Evolutionary conservation across 306 rosid genomes (phyloP).

Genomic region (Luffa acutangula): DNA sequence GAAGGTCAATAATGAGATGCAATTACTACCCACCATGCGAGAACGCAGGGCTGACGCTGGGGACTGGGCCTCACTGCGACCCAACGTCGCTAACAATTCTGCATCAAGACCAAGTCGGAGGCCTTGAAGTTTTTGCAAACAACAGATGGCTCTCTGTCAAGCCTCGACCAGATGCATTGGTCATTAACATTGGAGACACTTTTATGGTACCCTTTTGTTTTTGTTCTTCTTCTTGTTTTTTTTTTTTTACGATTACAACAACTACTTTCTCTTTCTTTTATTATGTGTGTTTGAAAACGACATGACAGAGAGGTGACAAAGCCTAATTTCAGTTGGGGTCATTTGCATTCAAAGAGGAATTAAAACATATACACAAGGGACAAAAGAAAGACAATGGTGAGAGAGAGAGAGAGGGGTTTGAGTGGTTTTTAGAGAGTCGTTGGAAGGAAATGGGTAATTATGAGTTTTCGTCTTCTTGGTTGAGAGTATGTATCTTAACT

Average conservation of each 20-base stretch:
- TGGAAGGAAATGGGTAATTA: no score
- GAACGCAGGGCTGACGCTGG: constrained; percentile 40
- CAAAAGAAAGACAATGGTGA: not conserved
- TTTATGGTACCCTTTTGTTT: constrained; percentile 33
- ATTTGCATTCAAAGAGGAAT: not conserved
- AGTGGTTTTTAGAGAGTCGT: no score
- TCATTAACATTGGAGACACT: constrained; percentile 68
- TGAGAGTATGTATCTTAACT: no score
- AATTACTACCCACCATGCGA: constrained; percentile 65
- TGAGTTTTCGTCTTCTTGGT: no score
- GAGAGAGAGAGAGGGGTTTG: not conserved
- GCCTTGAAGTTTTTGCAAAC: constrained; percentile 44
- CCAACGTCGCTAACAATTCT: constrained; percentile 75
- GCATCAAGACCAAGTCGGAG: constrained; percentile 80
- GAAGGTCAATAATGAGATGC: constrained; percentile 65
- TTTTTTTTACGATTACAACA: not conserved
- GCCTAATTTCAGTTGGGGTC: not conserved
- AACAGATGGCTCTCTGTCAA: constrained; percentile 51
- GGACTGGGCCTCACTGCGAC: constrained; percentile 80
- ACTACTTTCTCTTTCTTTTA: not conserved
- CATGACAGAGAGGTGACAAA: not conserved
- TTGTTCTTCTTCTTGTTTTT: no score
- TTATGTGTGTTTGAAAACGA: not conserved
- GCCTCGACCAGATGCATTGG: constrained; percentile 53
- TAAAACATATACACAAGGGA: not conserved